phyloP scores from a whole-genome alignment of 257 asterid genomes.

The Penstemon barbatus region DNA sequence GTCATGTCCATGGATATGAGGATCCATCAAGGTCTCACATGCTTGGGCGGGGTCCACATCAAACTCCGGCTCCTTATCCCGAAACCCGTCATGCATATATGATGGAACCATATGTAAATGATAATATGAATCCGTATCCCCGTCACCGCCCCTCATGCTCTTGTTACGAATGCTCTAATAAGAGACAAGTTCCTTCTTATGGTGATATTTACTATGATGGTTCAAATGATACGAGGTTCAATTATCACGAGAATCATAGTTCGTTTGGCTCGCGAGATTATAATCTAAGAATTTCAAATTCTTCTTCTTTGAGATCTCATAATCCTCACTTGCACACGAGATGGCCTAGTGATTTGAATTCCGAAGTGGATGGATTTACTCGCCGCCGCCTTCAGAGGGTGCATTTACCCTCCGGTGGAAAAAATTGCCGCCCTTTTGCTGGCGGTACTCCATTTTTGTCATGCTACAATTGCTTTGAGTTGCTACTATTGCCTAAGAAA shows the following conservation, averaged over 20 bases:
- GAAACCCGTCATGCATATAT: constrained; percentile 37
- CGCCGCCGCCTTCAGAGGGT: constrained; percentile 44
- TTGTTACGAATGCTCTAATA: constrained; percentile 60
- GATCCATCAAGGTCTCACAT: constrained; percentile 48
- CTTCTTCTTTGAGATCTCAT: constrained; percentile 39
- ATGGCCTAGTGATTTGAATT: constrained; percentile 55
- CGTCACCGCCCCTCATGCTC: constrained; percentile 75
- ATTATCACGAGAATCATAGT: constrained; percentile 36
- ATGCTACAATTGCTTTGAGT: constrained; percentile 69
- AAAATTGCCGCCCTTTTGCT: constrained; percentile 57
- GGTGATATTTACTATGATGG: constrained; percentile 39
- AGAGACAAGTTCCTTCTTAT: constrained; percentile 36
- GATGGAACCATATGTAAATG: constrained; percentile 48
- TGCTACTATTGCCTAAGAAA: constrained; percentile 67
- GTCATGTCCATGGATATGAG: constrained; percentile 39
- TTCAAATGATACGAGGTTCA: constrained; percentile 34
- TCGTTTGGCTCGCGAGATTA: constrained; percentile 38
- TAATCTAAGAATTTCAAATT: constrained; percentile 32
- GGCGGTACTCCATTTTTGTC: constrained; percentile 88
- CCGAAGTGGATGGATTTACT: constrained; percentile 47
- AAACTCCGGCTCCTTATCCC: constrained; percentile 34
- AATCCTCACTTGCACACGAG: constrained; percentile 42
- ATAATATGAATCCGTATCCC: constrained; percentile 41
- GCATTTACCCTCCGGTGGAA: constrained; percentile 37
- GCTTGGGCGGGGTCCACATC: constrained; percentile 46